These are phyloP conservation scores for Dothideomycetidae sp. DNA, from an alignment of 2,329 filamentous ascomycete genomes.

Conservation along the genomic window DNA sequence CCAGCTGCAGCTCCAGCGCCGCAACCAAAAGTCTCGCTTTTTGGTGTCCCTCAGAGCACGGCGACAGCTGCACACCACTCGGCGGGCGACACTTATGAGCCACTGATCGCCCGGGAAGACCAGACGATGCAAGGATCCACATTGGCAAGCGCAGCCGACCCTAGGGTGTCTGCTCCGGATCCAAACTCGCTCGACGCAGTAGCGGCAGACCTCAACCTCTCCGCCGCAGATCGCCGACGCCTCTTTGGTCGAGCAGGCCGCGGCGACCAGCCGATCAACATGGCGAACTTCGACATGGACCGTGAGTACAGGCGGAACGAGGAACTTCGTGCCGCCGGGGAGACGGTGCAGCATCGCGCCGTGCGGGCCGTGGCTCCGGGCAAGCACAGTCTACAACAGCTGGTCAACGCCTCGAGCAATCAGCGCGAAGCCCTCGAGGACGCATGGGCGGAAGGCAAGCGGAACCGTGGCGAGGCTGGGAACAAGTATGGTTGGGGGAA, in stretches of 20 bases:
- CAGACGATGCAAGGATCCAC: background rate
- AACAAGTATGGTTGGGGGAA: conserved; percentile 66
- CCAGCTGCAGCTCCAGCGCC: conserved; percentile 15
- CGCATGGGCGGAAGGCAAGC: conserved; percentile 69
- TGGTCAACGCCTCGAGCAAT: conserved; percentile 67
- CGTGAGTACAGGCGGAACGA: conserved; percentile 78
- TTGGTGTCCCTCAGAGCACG: conserved; percentile 43
- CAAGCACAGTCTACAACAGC: conserved; percentile 78
- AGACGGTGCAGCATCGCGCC: conserved; percentile 60
- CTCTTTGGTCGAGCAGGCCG: conserved; percentile 57
- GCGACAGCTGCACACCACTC: conserved; percentile 12
- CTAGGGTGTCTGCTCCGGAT: conserved; percentile 12
- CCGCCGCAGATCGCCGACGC: conserved; percentile 61
- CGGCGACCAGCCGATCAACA: conserved; percentile 41
- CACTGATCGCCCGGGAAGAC: conserved; percentile 18
- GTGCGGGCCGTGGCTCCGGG: conserved; percentile 70
- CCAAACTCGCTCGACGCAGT: conserved; percentile 52
- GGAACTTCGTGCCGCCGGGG: conserved; percentile 52
- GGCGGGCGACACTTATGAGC: conserved; percentile 23
- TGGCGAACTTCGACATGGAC: conserved; percentile 82
- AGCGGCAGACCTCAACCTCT: conserved; percentile 65
- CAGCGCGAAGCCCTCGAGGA: conserved; percentile 85
- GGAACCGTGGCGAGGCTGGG: conserved; percentile 68
- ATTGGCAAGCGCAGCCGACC: conserved; percentile 10
- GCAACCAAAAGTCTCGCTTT: conserved; percentile 54